These are phyloP conservation scores for Quercus lobata DNA, from an alignment of 331 rosid genomes.

Conservation along the genomic window DNA sequence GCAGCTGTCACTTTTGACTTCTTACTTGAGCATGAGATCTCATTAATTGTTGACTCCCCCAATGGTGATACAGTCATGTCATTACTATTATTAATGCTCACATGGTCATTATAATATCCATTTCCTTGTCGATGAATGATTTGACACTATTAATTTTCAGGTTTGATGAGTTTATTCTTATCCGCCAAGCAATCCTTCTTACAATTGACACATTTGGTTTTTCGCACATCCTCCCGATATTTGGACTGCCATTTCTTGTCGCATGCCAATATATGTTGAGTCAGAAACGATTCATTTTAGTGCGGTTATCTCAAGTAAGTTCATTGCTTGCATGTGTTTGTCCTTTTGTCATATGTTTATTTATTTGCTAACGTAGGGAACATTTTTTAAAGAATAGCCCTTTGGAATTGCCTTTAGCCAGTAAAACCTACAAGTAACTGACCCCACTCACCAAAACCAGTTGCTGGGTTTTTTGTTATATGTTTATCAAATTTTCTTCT, in stretches of 20 bases:
- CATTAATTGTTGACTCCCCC: background rate
- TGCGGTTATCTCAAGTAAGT: constrained; percentile 72
- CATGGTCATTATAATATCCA: background rate
- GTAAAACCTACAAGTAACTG: no score
- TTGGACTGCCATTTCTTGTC: constrained; percentile 78
- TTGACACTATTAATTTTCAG: constrained; percentile 40
- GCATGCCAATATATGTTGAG: constrained; percentile 16
- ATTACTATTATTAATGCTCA: background rate
- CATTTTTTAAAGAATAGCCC: no score
- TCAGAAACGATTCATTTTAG: constrained; percentile 34
- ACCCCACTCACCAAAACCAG: no score
- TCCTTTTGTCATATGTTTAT: background rate
- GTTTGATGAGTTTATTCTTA: constrained; percentile 80
- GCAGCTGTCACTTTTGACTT: background rate
- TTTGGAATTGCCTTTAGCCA: no score
- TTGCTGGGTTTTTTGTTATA: background rate
- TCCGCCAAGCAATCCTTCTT: constrained; percentile 90
- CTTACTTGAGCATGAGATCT: background rate
- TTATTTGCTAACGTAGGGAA: no score
- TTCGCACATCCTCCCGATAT: constrained; percentile 79
- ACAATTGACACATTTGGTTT: constrained; percentile 82
- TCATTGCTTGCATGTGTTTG: background rate
- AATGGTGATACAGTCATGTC: background rate
- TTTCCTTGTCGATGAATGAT: constrained; percentile 15
- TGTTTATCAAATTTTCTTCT: background rate